A percentile compares a stretch with the other conserved stretches of the same genome.
Evolutionary conservation across 805 yeast species (phyloP).

Genomic region (Nakazawaea ishiwadae): DNA sequence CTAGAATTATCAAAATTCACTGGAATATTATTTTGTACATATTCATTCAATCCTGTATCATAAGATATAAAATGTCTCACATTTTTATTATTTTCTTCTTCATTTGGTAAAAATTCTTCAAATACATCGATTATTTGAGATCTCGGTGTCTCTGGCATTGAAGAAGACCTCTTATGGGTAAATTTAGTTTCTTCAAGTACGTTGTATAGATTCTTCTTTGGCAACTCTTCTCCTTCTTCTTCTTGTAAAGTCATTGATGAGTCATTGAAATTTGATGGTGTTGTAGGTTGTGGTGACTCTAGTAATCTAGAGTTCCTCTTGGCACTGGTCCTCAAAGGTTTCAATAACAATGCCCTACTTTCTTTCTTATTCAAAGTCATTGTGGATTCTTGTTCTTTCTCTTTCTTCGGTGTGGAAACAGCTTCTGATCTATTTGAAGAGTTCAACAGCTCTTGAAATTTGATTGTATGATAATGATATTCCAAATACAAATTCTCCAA

Average conservation of each 20-base stretch:
- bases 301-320: slow-evolving; percentile 5
- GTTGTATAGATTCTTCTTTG: neutral
- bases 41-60: slow-evolving; percentile 22
- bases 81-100: slow-evolving; percentile 11
- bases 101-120: neutral
- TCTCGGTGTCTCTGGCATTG: slow-evolving; percentile 5
- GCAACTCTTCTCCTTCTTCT: neutral
- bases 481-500: slow-evolving; percentile 38
- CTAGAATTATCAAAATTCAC: slow-evolving; percentile 3
- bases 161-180: slow-evolving; percentile 5
- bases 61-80: slow-evolving; percentile 27
- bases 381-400: neutral
- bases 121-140: neutral
- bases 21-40: slow-evolving; percentile 1
- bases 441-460: slow-evolving; percentile 11
- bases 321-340: slow-evolving; percentile 10
- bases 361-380: slow-evolving; percentile 1
- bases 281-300: neutral
- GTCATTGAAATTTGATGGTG: neutral
- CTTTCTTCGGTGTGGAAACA: neutral
- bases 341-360: slow-evolving; percentile 10
- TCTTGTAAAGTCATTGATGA: slow-evolving; percentile 1
- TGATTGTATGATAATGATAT: slow-evolving; percentile 26
- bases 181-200: neutral
- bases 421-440: neutral